These are phyloP conservation scores for Microdochium paspali DNA, from an alignment of 2,329 filamentous ascomycete genomes.

Conservation along the genomic window DNA sequence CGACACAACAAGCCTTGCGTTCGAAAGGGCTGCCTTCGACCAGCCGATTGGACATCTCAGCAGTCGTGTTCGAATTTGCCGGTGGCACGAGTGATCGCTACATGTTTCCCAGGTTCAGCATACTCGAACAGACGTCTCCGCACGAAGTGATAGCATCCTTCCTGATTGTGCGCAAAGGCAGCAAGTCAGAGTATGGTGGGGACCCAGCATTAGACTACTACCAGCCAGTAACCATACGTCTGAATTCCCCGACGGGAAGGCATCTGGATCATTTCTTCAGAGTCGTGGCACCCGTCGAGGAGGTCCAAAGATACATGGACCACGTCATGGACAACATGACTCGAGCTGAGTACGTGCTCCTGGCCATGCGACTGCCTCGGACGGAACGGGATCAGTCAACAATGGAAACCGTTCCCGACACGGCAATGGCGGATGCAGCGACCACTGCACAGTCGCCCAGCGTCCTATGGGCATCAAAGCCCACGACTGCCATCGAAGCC, in stretches of 20 bases:
- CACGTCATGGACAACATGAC: constrained; percentile 62
- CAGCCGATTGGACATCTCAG: constrained; percentile 50
- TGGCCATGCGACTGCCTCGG: constrained; percentile 57
- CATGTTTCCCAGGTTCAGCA: constrained; percentile 69
- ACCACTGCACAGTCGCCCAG: constrained; percentile 5
- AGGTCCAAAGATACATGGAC: constrained; percentile 59
- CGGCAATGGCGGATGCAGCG: constrained; percentile 2
- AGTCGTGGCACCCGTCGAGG: constrained; percentile 53
- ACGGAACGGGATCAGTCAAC: constrained; percentile 21
- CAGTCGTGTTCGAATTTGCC: constrained; percentile 60
- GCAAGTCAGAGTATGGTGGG: constrained; percentile 54
- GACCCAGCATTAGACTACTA: constrained; percentile 62
- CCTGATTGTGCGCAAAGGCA: constrained; percentile 64
- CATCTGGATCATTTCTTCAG: constrained; percentile 51
- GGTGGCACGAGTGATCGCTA: constrained; percentile 65
- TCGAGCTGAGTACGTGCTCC: constrained; percentile 55
- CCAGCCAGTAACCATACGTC: constrained; percentile 59
- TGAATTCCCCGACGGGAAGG: constrained; percentile 43
- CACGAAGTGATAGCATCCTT: constrained; percentile 66
- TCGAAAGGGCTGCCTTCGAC: constrained; percentile 48
- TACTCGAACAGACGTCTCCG: constrained; percentile 55
- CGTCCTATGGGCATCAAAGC: constrained; percentile 25
- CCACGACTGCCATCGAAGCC: constrained; percentile 5
- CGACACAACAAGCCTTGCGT: constrained; percentile 43
- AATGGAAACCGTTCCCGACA: constrained; percentile 9